phyloP scores from a whole-genome alignment of 2,329 filamentous ascomycete genomes.

The Escovopsis weberi region DNA sequence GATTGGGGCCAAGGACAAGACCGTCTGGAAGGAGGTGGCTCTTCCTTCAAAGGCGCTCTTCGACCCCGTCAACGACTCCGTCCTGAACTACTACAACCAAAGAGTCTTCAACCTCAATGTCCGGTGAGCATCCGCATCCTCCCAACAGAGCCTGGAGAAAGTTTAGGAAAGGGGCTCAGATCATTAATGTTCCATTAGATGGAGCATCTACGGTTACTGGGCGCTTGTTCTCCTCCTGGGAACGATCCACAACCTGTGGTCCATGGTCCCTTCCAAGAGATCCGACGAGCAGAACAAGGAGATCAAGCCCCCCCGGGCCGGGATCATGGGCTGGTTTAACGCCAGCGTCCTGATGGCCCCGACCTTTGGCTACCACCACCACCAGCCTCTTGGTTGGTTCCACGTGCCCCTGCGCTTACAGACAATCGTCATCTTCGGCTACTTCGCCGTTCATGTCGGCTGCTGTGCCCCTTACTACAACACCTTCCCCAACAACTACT shows the following conservation, averaged over 20 bases:
- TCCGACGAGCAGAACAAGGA: background rate
- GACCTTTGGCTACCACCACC: conserved; percentile 7
- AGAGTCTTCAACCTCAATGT: conserved; percentile 4
- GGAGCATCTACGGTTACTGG: conserved; percentile 8
- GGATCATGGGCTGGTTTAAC: conserved; percentile 3
- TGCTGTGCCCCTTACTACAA: conserved; percentile 16
- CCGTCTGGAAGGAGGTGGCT: conserved; percentile 1
- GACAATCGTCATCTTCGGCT: conserved; percentile 17
- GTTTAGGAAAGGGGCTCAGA: too few species aligned
- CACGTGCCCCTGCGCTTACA: conserved; percentile 22
- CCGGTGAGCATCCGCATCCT: conserved; percentile 1
- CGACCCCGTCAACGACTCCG: conserved; percentile 3
- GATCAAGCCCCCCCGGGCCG: background rate
- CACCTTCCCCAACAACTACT: conserved; percentile 17
- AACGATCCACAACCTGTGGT: conserved; percentile 4
- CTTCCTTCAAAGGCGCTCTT: conserved; percentile 6
- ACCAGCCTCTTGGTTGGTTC: conserved; percentile 19
- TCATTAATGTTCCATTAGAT: conserved; percentile 1
- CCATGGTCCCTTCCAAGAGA: conserved; percentile 2
- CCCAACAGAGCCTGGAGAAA: background rate
- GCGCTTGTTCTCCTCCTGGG: conserved; percentile 5
- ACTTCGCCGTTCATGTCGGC: conserved; percentile 18
- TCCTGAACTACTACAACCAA: conserved; percentile 1
- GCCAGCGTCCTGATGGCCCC: conserved; percentile 7
- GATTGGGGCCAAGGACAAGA: conserved; percentile 6